Evolutionary conservation across 1,284 basidiomycete genomes (phyloP).

Genomic region (Amylostereum areolatum): DNA sequence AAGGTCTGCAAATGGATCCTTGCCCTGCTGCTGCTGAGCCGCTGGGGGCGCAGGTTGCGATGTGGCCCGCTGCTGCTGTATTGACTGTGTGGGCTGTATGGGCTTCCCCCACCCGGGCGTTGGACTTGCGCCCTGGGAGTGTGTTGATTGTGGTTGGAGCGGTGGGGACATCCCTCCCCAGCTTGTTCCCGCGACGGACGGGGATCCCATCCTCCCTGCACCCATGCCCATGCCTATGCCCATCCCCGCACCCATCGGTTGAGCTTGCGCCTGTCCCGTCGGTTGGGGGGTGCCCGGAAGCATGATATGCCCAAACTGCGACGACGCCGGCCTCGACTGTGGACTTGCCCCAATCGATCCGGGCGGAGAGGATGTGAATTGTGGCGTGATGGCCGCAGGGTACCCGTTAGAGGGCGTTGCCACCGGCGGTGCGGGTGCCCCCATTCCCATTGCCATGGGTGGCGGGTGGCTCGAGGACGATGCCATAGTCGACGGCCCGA

Average conservation of each 20-base stretch:
- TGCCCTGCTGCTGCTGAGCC: constrained; percentile 35
- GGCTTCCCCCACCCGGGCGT: background rate
- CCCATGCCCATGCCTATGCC: constrained; percentile 1
- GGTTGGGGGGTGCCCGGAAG: constrained; percentile 41
- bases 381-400: constrained; percentile 3
- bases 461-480: constrained; percentile 1
- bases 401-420: constrained; percentile 1
- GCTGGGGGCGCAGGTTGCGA: constrained; percentile 16
- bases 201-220: background rate
- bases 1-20: constrained; percentile 79
- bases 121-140: background rate
- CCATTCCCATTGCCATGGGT: too few relatives aligned
- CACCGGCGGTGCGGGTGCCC: background rate
- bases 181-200: background rate
- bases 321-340: constrained; percentile 5
- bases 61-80: constrained; percentile 17
- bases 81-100: constrained; percentile 8
- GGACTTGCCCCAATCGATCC: background rate
- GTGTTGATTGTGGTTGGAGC: background rate
- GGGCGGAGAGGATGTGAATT: constrained; percentile 5
- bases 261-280: constrained; percentile 8
- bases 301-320: constrained; percentile 42
- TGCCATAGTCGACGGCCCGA: constrained; percentile 27
- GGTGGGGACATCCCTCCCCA: constrained; percentile 1
- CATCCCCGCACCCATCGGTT: constrained; percentile 1